These are phyloP conservation scores for Phyllosticta capitalensis DNA, from an alignment of 2,329 filamentous ascomycete species.

Conservation along the genomic window DNA sequence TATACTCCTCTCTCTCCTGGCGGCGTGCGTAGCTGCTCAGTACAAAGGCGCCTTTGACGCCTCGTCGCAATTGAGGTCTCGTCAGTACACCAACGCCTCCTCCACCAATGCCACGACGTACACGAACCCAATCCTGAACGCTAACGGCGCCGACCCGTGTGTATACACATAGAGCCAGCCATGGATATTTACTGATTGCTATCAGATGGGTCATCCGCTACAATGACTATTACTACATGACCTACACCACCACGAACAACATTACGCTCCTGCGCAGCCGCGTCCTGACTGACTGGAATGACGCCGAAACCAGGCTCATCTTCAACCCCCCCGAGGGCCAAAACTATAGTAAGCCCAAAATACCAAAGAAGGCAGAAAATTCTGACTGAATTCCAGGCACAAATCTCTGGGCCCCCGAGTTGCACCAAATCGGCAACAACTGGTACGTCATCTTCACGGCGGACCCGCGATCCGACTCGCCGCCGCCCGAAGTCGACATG, in stretches of 20 bases:
- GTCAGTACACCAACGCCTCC: constrained; percentile 7
- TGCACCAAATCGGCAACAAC: constrained; percentile 36
- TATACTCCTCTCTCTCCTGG: constrained; percentile 4
- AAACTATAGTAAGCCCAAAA: constrained; percentile 23
- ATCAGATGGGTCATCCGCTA: constrained; percentile 34
- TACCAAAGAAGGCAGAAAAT: too few species aligned
- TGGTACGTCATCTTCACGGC: constrained; percentile 48
- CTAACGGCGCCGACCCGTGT: constrained; percentile 35
- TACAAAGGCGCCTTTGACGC: constrained; percentile 5
- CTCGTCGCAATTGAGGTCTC: neutral
- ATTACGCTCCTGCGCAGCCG: constrained; percentile 35
- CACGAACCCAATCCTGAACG: constrained; percentile 36
- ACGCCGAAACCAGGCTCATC: constrained; percentile 34
- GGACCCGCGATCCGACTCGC: constrained; percentile 37
- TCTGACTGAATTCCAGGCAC: constrained; percentile 16
- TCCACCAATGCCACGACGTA: constrained; percentile 24
- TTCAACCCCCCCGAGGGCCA: constrained; percentile 33
- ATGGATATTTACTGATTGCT: neutral
- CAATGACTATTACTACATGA: constrained; percentile 36
- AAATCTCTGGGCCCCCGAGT: constrained; percentile 42
- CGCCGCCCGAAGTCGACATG: constrained; percentile 39
- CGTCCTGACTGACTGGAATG: constrained; percentile 35
- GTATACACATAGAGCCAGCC: constrained; percentile 9
- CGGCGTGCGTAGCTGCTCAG: constrained; percentile 7
- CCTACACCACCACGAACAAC: constrained; percentile 35